Evolutionary conservation across 495 filamentous ascomycete genomes (phyloP), one percentile per base, ranked within the genome.

Genomic region (Aspergillus olivimuriae): DNA sequence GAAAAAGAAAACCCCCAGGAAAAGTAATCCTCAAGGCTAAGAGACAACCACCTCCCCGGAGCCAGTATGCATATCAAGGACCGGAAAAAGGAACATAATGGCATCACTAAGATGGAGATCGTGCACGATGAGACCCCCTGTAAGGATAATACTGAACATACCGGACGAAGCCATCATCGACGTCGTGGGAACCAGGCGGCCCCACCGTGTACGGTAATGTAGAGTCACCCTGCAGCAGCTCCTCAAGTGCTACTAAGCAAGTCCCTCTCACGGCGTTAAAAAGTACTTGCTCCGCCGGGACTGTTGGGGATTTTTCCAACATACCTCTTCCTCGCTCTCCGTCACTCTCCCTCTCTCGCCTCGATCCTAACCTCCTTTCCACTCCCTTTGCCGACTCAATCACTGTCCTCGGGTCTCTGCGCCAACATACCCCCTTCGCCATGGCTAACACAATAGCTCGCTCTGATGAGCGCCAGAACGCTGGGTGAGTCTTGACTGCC

Each of bases 381-480:
- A 41, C 33, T 23, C 34, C 10, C 18, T 24, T 11, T 28, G 34
- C 32, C 43, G 20, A 12, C 32, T 50, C 44, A n/a, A n/a, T n/a
- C n/a, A n/a, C n/a, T n/a, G n/a, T 46, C 43, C 23, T 51, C 34
- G 26, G n/a, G n/a, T n/a, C n/a, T 46, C 40, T 44, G 41, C 56
- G 47, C 46, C 56, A 47, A 21, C 37, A 33, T 46, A 45, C 46
- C 44, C 52, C 28, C 43, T 44, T 51, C 57, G 70, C 60, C 32
- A 85, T 86, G 82, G 65, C 81, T 39, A 74, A 76, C 64, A 80
- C 79, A 30, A 70, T 83, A 58, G 74, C 81, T 51, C 75, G 79
- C 55, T 61, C 72, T 32, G 78, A 83, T 48, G 77, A 77, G 44
- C 69, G 74, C 51, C 65, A 70, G 44, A 76, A 69, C 62, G 74